These are phyloP conservation scores for Stereocaulon alpinum DNA, from an alignment of 495 filamentous ascomycete genomes.

Conservation along the genomic window DNA sequence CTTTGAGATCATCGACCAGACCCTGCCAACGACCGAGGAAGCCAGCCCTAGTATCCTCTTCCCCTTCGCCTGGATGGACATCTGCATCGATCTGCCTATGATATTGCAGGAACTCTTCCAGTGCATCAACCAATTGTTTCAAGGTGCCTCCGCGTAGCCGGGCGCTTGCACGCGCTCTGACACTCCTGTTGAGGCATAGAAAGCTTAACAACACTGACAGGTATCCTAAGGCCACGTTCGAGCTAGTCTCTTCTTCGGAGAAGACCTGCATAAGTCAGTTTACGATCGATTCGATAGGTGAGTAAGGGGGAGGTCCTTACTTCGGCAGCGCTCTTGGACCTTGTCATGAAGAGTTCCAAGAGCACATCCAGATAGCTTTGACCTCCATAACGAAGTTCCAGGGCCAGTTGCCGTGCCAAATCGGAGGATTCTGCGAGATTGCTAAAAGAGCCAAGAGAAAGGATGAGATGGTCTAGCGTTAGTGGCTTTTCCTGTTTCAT, in stretches of 20 bases:
- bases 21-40: constrained; percentile 51
- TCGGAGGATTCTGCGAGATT: constrained; percentile 77
- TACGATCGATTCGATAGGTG: neutral
- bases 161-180: constrained; percentile 38
- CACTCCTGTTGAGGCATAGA: constrained; percentile 52
- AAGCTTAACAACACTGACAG: constrained; percentile 76
- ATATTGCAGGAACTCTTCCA: constrained; percentile 75
- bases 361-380: constrained; percentile 34
- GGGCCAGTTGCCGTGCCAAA: constrained; percentile 35
- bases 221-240: constrained; percentile 86
- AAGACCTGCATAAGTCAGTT: constrained; percentile 48
- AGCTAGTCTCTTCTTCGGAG: constrained; percentile 71
- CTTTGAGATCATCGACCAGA: constrained; percentile 31
- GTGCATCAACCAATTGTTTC: constrained; percentile 55
- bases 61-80: constrained; percentile 26
- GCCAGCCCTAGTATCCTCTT: constrained; percentile 32
- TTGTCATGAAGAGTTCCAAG: constrained; percentile 33
- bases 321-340: constrained; percentile 35
- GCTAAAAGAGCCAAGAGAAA: constrained; percentile 75
- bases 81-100: constrained; percentile 62
- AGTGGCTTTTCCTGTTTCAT: constrained; percentile 36
- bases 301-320: constrained; percentile 27
- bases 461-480: constrained; percentile 59
- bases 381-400: constrained; percentile 20
- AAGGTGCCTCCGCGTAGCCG: constrained; percentile 51